Conservation (phyloP, 805 yeast species). For the Schwanniomyces sp. region DNA sequence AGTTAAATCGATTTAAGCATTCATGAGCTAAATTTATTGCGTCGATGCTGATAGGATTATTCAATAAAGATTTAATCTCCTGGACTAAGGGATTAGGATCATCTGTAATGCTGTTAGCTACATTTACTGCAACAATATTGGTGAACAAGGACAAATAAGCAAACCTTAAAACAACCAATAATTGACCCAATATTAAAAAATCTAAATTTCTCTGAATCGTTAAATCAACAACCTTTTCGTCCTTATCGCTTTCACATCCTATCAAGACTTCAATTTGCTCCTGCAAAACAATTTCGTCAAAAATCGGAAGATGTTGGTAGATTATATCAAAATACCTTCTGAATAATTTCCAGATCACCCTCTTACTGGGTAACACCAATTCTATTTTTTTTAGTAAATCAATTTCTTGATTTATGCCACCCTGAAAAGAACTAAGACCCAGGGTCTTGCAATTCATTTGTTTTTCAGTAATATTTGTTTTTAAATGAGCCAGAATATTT, state of each 20-base stretch:
- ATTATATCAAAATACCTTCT: slow-evolving; percentile 41
- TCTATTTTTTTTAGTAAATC: slow-evolving; percentile 28
- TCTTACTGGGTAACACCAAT: slow-evolving; percentile 34
- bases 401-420: slow-evolving; percentile 23
- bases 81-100: slow-evolving; percentile 24
- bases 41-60: slow-evolving; percentile 30
- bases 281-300: slow-evolving; percentile 37
- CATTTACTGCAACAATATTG: slow-evolving; percentile 17
- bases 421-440: slow-evolving; percentile 27
- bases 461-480: not conserved
- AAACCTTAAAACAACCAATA: slow-evolving; percentile 18
- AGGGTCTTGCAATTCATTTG: slow-evolving; percentile 16
- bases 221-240: slow-evolving; percentile 8
- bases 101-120: slow-evolving; percentile 17
- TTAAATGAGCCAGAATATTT: not conserved
- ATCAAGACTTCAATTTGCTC: slow-evolving; percentile 5
- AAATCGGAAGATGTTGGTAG: slow-evolving; percentile 44
- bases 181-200: slow-evolving; percentile 14
- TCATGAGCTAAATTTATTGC: slow-evolving; percentile 28
- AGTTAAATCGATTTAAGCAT: slow-evolving; percentile 36
- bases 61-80: slow-evolving; percentile 23
- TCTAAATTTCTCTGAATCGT: slow-evolving; percentile 12
- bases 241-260: slow-evolving; percentile 6
- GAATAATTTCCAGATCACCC: slow-evolving; percentile 36
- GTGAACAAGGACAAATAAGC: slow-evolving; percentile 19